Evolutionary conservation across 177 flowering plant genomes (phyloP), one percentile per base, ranked within the genome.

Genomic region (Vitis hybrid): DNA sequence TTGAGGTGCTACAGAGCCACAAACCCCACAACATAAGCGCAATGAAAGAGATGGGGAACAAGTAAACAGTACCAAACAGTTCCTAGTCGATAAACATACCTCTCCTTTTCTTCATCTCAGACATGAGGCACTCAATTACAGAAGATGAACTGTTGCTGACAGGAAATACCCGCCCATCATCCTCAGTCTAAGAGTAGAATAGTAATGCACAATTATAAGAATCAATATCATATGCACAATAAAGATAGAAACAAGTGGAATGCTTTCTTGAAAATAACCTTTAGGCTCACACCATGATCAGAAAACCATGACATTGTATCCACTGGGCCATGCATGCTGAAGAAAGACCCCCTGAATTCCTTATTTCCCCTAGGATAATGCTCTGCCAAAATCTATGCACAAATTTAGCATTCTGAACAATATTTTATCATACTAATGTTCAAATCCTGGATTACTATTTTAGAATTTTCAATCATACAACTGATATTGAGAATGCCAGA

Each of bases 281-380:
- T 95, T 60, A 95, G 87, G 62, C 84, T 81, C 51, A 92, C 94
- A 2, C 98, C 98, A 75, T 81, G 96, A 66, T 91, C 87, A 69
- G 86, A 74, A 75, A 95, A 95, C 99, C 99, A 95, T 26, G 95
- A 81, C 90, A 95, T 92, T 4, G 99, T 95, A 83, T 95, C 98
- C 65, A 67, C 58, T 21, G 99, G 98, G 34, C 97, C 87, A 71
- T 95, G 99, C 70, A 70, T 73, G 69, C 74, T 76, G 80, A 95
- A 95, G 80, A 95, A 95, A 66, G 97, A 85, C 45, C 99, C 98
- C 77, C 86, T 81, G 62, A 95, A 69, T 79, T 95, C 98, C 80
- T 78, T 90, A 60, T 88, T 71, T 68, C 99, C 99, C 77, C 99
- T 80, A 49, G 99, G 99, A 59, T 95, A 95, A 69, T 90, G 72